Percentiles rank a stretch among this genome's conserved stretches.
Conservation (phyloP, 139 green algal genomes). For the Volvox africanus region DNA sequence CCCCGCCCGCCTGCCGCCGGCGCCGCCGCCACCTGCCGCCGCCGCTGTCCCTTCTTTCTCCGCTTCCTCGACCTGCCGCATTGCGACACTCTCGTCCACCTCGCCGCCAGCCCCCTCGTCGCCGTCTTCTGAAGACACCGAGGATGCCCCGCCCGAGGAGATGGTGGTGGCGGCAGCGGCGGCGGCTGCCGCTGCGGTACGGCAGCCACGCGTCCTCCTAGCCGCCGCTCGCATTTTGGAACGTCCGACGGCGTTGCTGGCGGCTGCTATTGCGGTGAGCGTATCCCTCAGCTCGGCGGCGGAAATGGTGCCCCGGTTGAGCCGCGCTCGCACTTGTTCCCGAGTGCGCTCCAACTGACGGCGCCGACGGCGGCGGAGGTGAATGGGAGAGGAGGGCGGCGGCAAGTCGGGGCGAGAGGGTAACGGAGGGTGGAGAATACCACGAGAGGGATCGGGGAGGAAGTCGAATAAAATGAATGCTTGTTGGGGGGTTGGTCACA, state of each 20-base stretch:
- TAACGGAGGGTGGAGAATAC: neutral
- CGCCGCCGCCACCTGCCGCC: neutral
- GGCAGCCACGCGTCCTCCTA: neutral
- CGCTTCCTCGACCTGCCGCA: neutral
- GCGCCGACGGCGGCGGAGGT: neutral
- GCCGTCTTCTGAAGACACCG: neutral
- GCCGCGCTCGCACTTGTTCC: neutral
- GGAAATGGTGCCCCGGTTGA: neutral
- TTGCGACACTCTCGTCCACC: no score
- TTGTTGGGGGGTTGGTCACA: neutral
- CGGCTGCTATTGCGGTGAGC: neutral
- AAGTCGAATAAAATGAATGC: neutral
- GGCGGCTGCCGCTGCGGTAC: no score
- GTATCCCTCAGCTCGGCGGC: neutral
- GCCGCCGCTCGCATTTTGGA: neutral
- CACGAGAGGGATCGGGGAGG: neutral
- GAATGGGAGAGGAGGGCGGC: no score
- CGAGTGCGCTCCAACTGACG: constrained; percentile 3
- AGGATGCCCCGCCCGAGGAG: neutral
- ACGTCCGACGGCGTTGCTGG: neutral
- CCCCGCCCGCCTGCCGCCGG: neutral
- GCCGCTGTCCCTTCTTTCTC: neutral
- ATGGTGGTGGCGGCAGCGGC: neutral
- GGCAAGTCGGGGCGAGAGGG: neutral
- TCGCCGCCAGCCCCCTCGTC: neutral